Evolutionary conservation across 106 monocot genomes (phyloP).

Genomic region (Allium cepa): DNA sequence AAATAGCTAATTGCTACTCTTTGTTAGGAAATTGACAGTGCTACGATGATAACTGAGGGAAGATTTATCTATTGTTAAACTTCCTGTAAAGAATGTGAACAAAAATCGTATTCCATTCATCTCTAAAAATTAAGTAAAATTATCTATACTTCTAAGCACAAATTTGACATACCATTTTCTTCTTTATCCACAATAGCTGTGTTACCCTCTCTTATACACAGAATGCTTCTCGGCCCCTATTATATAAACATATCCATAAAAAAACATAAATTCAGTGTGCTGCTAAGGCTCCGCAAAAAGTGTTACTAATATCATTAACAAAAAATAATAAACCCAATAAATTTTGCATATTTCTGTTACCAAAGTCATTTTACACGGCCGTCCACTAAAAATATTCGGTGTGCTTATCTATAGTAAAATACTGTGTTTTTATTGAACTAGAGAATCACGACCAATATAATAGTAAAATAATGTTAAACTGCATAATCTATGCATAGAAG

Average conservation of each 20-base stretch:
- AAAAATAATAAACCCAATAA: too few species aligned
- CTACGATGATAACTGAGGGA: neutral
- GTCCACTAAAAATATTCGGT: too few species aligned
- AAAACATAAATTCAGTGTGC: neutral
- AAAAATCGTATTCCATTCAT: neutral
- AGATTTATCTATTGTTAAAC: neutral
- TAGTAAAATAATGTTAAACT: too few species aligned
- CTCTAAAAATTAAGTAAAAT: neutral
- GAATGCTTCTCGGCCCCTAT: neutral
- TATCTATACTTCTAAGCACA: neutral
- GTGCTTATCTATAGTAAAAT: too few species aligned
- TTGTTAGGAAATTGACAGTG: neutral
- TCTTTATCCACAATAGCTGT: neutral
- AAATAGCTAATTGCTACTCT: neutral
- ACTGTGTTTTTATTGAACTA: too few species aligned
- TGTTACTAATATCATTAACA: too few species aligned
- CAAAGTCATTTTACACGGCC: neutral
- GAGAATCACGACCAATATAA: too few species aligned
- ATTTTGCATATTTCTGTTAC: too few species aligned
- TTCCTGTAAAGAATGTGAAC: neutral
- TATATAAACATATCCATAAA: neutral
- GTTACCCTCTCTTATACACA: constrained; percentile 4
- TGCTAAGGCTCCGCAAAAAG: neutral
- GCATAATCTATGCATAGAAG: too few species aligned
- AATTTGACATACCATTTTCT: constrained; percentile 6